Conservation (phyloP, 2,329 filamentous ascomycete genomes). For the Trichophyton rubrum region DNA sequence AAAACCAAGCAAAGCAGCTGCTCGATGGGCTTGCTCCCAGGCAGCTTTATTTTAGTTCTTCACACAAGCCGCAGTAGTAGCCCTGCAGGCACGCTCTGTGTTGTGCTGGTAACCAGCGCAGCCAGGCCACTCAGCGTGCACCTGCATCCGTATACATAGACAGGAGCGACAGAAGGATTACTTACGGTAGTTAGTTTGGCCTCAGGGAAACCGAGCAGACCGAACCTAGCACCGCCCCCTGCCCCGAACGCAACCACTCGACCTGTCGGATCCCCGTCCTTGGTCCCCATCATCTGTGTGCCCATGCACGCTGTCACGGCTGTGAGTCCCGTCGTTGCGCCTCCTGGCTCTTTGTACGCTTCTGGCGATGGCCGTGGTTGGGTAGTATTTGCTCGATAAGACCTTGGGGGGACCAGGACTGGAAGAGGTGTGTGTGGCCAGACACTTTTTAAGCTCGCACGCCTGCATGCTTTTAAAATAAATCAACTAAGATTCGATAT, state of each 20-base stretch:
- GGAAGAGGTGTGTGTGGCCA: neutral
- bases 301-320: slow-evolving; percentile 2
- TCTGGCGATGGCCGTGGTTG: neutral
- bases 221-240: slow-evolving; percentile 1
- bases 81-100: neutral
- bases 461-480: neutral
- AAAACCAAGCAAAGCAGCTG: neutral
- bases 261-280: slow-evolving; percentile 1
- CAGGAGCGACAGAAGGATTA: neutral
- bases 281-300: slow-evolving; percentile 1
- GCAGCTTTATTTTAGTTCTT: neutral
- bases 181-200: neutral
- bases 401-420: neutral
- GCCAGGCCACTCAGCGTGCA: neutral
- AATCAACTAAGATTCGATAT: neutral
- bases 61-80: neutral
- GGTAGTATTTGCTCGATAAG: neutral
- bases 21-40: no score
- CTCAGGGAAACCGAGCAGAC: neutral
- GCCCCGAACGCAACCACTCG: neutral
- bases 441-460: neutral
- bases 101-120: neutral
- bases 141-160: neutral
- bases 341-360: slow-evolving; percentile 1
- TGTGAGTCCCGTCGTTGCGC: slow-evolving; percentile 1